phyloP scores from a whole-genome alignment of 257 asterid genomes.

The Anisodus acutangulus region DNA sequence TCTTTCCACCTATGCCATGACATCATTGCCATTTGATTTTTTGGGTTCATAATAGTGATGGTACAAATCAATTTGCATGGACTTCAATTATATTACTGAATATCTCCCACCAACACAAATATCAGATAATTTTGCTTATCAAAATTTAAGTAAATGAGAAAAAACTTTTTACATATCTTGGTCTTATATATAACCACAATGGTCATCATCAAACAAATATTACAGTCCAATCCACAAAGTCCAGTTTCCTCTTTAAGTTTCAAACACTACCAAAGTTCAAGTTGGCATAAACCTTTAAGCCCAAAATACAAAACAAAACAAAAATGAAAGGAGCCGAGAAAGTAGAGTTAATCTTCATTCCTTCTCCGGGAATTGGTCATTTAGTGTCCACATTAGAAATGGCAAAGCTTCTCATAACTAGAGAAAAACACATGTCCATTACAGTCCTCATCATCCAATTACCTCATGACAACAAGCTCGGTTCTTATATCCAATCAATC shows the following conservation, averaged over 20 bases:
- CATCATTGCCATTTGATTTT: background rate
- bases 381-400: slow-evolving; percentile 54
- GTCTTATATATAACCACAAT: background rate
- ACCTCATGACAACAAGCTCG: slow-evolving; percentile 39
- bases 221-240: background rate
- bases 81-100: background rate
- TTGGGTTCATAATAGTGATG: background rate
- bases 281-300: background rate
- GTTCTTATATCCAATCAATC: slow-evolving; percentile 31
- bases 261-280: background rate
- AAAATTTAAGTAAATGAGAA: background rate
- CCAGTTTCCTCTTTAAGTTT: background rate
- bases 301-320: background rate
- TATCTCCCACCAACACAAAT: too few relatives aligned
- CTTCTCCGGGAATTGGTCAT: slow-evolving; percentile 66
- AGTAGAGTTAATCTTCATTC: slow-evolving; percentile 57
- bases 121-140: background rate
- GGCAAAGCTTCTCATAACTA: slow-evolving; percentile 57
- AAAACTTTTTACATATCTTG: background rate
- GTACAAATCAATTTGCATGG: background rate
- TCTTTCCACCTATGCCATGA: slow-evolving; percentile 8
- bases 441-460: slow-evolving; percentile 49
- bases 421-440: slow-evolving; percentile 47
- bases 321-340: slow-evolving; percentile 26
- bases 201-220: background rate